Percentiles rank a stretch among this genome's conserved stretches.
Evolutionary conservation across 352 stramenopile genomes (phyloP).

Genomic region (Paralagenidium karlingii): DNA sequence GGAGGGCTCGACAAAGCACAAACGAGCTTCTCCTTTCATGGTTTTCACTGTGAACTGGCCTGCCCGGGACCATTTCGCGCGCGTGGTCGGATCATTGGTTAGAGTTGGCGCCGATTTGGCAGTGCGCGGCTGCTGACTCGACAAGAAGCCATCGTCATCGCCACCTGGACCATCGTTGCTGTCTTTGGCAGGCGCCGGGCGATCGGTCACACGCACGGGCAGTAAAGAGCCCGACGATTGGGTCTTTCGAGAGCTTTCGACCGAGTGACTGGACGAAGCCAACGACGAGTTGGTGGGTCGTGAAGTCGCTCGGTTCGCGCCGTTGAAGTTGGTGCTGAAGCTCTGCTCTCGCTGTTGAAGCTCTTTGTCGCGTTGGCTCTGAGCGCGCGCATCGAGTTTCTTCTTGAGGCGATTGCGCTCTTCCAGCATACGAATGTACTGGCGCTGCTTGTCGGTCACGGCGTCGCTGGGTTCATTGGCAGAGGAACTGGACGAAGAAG

Average conservation of each 20-base stretch:
- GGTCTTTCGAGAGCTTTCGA: constrained; percentile 11
- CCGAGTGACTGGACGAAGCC: constrained; percentile 4
- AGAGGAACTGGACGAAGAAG: constrained; percentile 3
- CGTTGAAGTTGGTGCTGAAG: constrained; percentile 75
- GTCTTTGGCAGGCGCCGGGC: no score
- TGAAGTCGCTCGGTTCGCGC: constrained; percentile 11
- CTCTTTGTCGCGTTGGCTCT: constrained; percentile 27
- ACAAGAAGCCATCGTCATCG: constrained; percentile 14
- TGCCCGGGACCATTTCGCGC: no score
- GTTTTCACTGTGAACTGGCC: no score
- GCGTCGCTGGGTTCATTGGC: constrained; percentile 15
- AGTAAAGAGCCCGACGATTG: constrained; percentile 29
- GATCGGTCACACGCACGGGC: constrained; percentile 13
- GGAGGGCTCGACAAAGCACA: not conserved
- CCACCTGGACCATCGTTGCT: no score
- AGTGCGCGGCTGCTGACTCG: no score
- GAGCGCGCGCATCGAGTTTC: constrained; percentile 45
- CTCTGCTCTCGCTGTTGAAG: constrained; percentile 53
- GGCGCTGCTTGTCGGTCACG: constrained; percentile 57
- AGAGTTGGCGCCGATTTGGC: not conserved
- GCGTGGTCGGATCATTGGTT: no score
- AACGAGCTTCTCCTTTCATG: constrained; percentile 1
- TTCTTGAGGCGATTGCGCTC: constrained; percentile 76
- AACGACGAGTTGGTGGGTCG: not conserved
- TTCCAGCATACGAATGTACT: constrained; percentile 79